phyloP scores from a whole-genome alignment of 371 early-diverging fungal species.

The Mucor saturninus region DNA sequence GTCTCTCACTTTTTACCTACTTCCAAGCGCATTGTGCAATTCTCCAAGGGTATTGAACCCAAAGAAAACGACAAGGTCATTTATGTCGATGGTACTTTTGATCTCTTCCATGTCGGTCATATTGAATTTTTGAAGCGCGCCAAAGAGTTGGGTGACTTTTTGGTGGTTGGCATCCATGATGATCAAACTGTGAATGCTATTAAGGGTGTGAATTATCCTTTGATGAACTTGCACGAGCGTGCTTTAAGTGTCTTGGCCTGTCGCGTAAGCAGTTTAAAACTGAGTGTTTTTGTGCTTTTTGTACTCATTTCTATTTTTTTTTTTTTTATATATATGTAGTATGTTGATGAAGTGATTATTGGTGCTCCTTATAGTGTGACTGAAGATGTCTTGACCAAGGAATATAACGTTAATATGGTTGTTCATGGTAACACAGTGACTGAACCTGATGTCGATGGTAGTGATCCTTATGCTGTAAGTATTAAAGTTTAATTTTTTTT shows the following conservation, averaged over 20 bases:
- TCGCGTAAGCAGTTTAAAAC: conserved; percentile 52
- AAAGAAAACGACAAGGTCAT: conserved; percentile 70
- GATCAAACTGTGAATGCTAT: conserved; percentile 89
- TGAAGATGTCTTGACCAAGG: conserved; percentile 78
- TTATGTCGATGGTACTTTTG: conserved; percentile 97
- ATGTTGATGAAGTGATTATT: conserved; percentile 90
- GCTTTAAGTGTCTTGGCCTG: conserved; percentile 89
- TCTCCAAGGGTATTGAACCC: conserved; percentile 83
- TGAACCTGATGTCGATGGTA: conserved; percentile 70
- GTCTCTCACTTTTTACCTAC: conserved; percentile 90
- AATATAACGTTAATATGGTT: conserved; percentile 82
- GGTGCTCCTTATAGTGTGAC: conserved; percentile 90
- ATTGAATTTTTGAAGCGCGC: conserved; percentile 92
- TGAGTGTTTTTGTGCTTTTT: neutral
- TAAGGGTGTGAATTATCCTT: conserved; percentile 86
- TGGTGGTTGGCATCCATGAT: conserved; percentile 94
- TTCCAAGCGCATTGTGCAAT: conserved; percentile 84
- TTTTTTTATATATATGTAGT: conserved; percentile 41
- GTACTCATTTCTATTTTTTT: neutral
- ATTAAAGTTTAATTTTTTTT: no score
- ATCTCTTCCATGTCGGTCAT: conserved; percentile 97
- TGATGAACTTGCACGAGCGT: conserved; percentile 95
- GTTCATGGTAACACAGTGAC: conserved; percentile 74
- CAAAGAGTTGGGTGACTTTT: conserved; percentile 82
- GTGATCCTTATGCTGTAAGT: conserved; percentile 79